These are phyloP conservation scores for Magnolia sinica DNA, from an alignment of 164 flowering plant genomes.

Conservation along the genomic window DNA sequence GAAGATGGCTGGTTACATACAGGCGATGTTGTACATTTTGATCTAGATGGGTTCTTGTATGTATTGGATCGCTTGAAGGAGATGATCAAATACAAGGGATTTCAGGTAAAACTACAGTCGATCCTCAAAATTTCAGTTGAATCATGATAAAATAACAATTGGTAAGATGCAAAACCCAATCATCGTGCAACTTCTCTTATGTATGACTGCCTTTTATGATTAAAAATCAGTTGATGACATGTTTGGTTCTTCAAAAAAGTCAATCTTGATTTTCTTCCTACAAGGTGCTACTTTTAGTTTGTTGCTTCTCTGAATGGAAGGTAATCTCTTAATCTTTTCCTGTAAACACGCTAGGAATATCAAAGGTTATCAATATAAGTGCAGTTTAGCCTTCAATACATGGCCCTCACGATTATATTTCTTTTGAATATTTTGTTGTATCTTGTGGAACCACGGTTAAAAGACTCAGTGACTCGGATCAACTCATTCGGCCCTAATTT, in stretches of 20 bases:
- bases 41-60: conserved; percentile 60
- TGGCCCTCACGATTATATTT: no score
- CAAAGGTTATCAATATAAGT: no score
- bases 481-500: no score
- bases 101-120: conserved; percentile 48
- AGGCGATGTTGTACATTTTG: conserved; percentile 76
- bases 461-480: no score
- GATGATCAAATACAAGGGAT: conserved; percentile 80
- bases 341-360: no score
- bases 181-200: not conserved
- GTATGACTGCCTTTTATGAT: not conserved
- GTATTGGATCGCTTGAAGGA: conserved; percentile 74
- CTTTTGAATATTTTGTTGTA: no score
- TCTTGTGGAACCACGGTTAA: no score
- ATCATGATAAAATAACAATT: not conserved
- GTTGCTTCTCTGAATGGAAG: no score
- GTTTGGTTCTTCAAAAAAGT: not conserved
- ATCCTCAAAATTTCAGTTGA: not conserved
- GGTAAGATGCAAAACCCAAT: not conserved
- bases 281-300: no score
- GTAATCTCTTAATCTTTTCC: no score
- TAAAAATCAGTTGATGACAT: not conserved
- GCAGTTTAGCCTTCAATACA: no score
- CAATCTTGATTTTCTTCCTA: not conserved
- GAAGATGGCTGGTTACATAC: conserved; percentile 77